Evolutionary conservation across 2,329 filamentous ascomycete genomes (phyloP).

Genomic region (Trichoderma harzianum): DNA sequence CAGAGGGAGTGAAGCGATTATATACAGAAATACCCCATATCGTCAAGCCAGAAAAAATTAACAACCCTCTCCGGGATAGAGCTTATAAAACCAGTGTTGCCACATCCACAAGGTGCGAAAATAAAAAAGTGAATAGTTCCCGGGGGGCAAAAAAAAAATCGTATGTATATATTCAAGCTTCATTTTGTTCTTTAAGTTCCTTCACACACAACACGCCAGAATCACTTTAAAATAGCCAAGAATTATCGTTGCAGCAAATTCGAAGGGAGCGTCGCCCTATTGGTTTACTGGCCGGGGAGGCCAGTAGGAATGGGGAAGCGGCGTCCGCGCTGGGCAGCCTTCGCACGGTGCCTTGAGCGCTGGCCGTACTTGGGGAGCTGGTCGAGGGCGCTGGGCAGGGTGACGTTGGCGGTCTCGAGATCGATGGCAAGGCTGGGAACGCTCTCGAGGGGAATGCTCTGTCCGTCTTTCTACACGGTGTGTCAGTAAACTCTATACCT

Average conservation of each 20-base stretch:
- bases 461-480: slow-evolving; percentile 32
- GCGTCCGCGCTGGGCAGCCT: not conserved
- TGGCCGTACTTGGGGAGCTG: slow-evolving; percentile 30
- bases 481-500: not conserved
- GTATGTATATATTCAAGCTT: slow-evolving; percentile 7
- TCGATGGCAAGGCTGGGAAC: slow-evolving; percentile 38
- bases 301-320: not conserved
- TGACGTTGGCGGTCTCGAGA: slow-evolving; percentile 34
- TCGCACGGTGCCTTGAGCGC: slow-evolving; percentile 6
- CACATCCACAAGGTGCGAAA: not conserved
- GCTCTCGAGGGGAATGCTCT: slow-evolving; percentile 25
- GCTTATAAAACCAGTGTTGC: not conserved
- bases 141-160: not conserved
- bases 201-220: not conserved
- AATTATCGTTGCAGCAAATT: not conserved
- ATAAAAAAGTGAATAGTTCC: not conserved
- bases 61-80: not conserved
- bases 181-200: not conserved
- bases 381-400: slow-evolving; percentile 24
- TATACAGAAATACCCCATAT: slow-evolving; percentile 3
- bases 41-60: not conserved
- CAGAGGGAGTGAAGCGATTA: not conserved
- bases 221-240: not conserved
- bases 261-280: not conserved
- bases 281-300: not conserved